Evolutionary conservation across 176 grass and related monocot species (phyloP).

Genomic region (Lolium perenne): DNA sequence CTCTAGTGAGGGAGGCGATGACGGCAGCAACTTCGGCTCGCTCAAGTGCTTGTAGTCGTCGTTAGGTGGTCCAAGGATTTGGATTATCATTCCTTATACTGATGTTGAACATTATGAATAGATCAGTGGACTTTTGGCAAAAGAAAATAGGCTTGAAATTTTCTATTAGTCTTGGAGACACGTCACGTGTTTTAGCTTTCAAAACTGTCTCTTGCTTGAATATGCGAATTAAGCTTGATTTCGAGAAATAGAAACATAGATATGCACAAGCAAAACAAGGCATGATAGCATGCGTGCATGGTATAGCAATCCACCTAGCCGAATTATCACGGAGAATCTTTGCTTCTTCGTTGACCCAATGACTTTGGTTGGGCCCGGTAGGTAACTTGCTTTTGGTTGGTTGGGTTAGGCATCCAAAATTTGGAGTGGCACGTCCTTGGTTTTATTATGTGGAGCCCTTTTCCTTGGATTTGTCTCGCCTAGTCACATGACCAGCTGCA

Average conservation of each 20-base stretch:
- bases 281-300: constrained; percentile 12
- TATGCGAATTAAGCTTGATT: neutral
- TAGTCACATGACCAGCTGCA: constrained; percentile 49
- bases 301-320: constrained; percentile 1
- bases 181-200: no score
- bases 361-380: constrained; percentile 18
- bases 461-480: constrained; percentile 55
- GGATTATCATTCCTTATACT: no score
- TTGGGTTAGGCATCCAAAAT: constrained; percentile 19
- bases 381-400: constrained; percentile 37
- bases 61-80: no score
- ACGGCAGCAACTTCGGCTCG: no score
- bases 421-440: constrained; percentile 21
- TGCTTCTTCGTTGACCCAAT: constrained; percentile 37
- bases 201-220: neutral
- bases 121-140: no score
- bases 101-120: no score
- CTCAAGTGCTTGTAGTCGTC: no score
- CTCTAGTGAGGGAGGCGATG: no score
- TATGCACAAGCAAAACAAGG: neutral
- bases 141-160: no score
- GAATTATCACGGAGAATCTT: constrained; percentile 43
- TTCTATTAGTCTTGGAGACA: no score
- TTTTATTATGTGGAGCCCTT: constrained; percentile 73
- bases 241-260: neutral